Evolutionary conservation across 768 basidiomycete species (phyloP).

Genomic region (Tricholoma hemisulphureum): DNA sequence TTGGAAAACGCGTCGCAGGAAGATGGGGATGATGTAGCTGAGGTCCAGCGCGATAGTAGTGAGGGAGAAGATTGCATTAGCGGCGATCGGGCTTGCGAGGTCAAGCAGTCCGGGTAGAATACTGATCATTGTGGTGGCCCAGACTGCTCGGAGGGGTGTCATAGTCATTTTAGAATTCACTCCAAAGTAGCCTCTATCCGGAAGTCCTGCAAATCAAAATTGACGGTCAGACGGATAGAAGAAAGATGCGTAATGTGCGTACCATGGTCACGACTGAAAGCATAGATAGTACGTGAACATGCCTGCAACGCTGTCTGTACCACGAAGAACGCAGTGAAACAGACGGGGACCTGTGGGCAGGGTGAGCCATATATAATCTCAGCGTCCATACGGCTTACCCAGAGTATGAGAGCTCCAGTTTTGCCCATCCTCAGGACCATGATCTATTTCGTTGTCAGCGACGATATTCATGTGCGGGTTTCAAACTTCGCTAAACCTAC

Average conservation of each 20-base stretch:
- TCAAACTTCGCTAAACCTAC: slow-evolving; percentile 23
- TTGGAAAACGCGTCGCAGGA: slow-evolving; percentile 63
- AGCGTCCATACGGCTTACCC: slow-evolving; percentile 42
- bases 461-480: not conserved
- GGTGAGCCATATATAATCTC: not conserved
- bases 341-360: slow-evolving; percentile 59
- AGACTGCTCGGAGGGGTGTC: slow-evolving; percentile 78
- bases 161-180: slow-evolving; percentile 58
- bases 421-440: slow-evolving; percentile 76
- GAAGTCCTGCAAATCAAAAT: slow-evolving; percentile 45
- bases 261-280: slow-evolving; percentile 82
- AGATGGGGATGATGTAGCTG: slow-evolving; percentile 82
- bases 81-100: slow-evolving; percentile 73
- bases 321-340: slow-evolving; percentile 85
- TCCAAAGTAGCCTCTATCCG: slow-evolving; percentile 78
- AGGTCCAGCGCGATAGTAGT: slow-evolving; percentile 76
- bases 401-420: slow-evolving; percentile 71
- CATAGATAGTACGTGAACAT: slow-evolving; percentile 77
- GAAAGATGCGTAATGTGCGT: slow-evolving; percentile 9
- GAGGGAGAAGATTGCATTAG: slow-evolving; percentile 79
- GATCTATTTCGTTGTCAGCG: slow-evolving; percentile 44
- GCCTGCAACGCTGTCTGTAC: slow-evolving; percentile 81
- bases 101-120: slow-evolving; percentile 73
- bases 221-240: not conserved
- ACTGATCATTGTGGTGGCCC: slow-evolving; percentile 64